Percentiles rank a stretch among this genome's conserved stretches.
Evolutionary conservation across 2,329 filamentous ascomycete species (phyloP).

Genomic region (Beauveria caledonica): DNA sequence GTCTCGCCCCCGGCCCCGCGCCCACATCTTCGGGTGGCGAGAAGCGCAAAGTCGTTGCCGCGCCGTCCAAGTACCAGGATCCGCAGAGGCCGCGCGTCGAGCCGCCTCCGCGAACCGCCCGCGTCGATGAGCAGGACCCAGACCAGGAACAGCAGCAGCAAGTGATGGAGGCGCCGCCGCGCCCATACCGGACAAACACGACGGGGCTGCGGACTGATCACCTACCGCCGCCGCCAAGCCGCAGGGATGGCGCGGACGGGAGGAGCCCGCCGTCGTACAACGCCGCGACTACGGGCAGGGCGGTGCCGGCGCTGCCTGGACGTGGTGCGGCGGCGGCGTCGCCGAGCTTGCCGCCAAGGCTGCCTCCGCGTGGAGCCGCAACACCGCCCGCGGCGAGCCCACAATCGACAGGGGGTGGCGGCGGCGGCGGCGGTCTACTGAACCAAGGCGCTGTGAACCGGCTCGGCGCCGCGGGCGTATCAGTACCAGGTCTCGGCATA

Average conservation of each 20-base stretch:
- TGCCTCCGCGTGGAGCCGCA: slow-evolving; percentile 37
- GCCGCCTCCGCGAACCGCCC: slow-evolving; percentile 12
- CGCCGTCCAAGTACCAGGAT: slow-evolving; percentile 27
- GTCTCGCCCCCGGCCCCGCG: slow-evolving; percentile 21
- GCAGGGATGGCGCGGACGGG: slow-evolving; percentile 34
- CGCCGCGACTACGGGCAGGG: slow-evolving; percentile 21
- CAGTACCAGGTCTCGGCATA: slow-evolving; percentile 71
- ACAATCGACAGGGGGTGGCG: slow-evolving; percentile 21
- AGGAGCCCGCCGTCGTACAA: slow-evolving; percentile 23
- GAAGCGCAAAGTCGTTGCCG: slow-evolving; percentile 21
- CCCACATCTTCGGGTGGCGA: slow-evolving; percentile 12
- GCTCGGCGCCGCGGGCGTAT: slow-evolving; percentile 66
- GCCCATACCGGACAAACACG: slow-evolving; percentile 61
- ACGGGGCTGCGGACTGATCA: slow-evolving; percentile 61
- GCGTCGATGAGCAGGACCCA: background rate
- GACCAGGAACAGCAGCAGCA: slow-evolving; percentile 9
- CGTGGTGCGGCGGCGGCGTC: slow-evolving; percentile 27
- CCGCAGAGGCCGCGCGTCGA: slow-evolving; percentile 18
- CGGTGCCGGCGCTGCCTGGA: slow-evolving; percentile 10
- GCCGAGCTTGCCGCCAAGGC: slow-evolving; percentile 64
- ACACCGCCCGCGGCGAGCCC: slow-evolving; percentile 11
- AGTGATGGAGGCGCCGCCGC: slow-evolving; percentile 20
- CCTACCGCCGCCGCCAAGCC: slow-evolving; percentile 62
- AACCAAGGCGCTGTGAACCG: slow-evolving; percentile 54
- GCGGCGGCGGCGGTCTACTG: slow-evolving; percentile 24